Evolutionary conservation across 1,284 basidiomycete species (phyloP), one percentile per base, ranked within the genome.

Genomic region (Ceratobasidium sp.): DNA sequence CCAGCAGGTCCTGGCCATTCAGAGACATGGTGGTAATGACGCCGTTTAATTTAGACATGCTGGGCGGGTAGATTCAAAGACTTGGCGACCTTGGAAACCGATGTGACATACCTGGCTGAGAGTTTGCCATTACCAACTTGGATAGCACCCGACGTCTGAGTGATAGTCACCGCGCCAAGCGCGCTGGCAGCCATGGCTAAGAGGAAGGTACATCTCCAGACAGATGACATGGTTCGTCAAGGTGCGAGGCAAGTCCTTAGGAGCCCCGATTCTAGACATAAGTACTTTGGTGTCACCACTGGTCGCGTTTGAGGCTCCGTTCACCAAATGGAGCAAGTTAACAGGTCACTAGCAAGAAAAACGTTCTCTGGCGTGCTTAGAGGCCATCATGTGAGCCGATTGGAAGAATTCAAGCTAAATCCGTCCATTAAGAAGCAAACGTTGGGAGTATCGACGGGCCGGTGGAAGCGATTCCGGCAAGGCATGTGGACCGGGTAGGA

Each of bases 11-110:
- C 43, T 54, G 57, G 4, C 71, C 61, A 54, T 74, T 61, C 13
- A 74, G 61, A 19, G 71, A 74, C 44, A 74, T 15, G 8, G 59
- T 74, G 1, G 29, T 64, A 40, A 65, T 54, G 11, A 52, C 49
- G 22, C 71, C 61, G 40, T 59, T 52, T 13, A 46, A 65, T 40
- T 73, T 74, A 13, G 56, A 40, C 61, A 74, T 74, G 71, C 71
- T 74, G 52, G 22, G n/a, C 15, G 54, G 19, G 65, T 15, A n/a
- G 2, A 1, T 68, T 40, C 17, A 40, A 51, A 19, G 15, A 11
- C 19, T 7, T 9, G 46, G 2, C 22, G 25, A 44, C 4, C 9
- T 13, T 43, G n/a, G 4, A 61, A 43, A 8, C 22, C 13, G 29
- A 46, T 22, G 7, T 22, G 29, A 11, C 46, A 37, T 65, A 74